A percentile compares a stretch with the other conserved stretches of the same genome.
phyloP scores from a whole-genome alignment of 164 flowering plant species.

The Aristolochia californica region DNA sequence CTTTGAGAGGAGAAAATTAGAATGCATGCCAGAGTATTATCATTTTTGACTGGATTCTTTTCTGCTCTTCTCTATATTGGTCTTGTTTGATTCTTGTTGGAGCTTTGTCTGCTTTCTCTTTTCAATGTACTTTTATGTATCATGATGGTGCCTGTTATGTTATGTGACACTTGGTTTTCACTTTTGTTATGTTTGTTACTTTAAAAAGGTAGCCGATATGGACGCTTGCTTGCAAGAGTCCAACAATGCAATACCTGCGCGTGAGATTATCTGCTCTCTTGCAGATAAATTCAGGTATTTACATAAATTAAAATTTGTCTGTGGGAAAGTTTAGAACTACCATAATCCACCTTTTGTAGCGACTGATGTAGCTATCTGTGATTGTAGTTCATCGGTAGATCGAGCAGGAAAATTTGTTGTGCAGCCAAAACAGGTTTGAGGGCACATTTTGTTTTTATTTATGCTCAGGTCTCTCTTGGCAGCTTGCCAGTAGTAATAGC shows the following conservation, averaged over 20 bases:
- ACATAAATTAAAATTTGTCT: background rate
- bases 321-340: background rate
- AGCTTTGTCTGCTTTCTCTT: background rate
- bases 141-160: background rate
- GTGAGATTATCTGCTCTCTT: conserved; percentile 59
- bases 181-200: background rate
- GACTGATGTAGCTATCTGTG: conserved; percentile 6
- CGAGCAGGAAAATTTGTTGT: conserved; percentile 72
- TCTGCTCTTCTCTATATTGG: no score
- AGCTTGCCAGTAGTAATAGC: conserved; percentile 1
- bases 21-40: no score
- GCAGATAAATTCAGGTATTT: conserved; percentile 82
- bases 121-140: background rate
- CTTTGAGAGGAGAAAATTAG: no score
- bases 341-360: background rate
- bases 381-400: conserved; percentile 50
- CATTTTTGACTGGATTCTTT: no score
- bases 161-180: background rate
- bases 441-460: background rate
- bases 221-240: conserved; percentile 66
- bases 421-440: conserved; percentile 80
- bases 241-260: conserved; percentile 50
- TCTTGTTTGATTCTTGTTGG: no score
- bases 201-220: conserved; percentile 62
- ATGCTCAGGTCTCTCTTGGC: background rate